Base-by-base conservation (phyloP, 805 yeast species). In the Geotrichum ghanense region DNA sequence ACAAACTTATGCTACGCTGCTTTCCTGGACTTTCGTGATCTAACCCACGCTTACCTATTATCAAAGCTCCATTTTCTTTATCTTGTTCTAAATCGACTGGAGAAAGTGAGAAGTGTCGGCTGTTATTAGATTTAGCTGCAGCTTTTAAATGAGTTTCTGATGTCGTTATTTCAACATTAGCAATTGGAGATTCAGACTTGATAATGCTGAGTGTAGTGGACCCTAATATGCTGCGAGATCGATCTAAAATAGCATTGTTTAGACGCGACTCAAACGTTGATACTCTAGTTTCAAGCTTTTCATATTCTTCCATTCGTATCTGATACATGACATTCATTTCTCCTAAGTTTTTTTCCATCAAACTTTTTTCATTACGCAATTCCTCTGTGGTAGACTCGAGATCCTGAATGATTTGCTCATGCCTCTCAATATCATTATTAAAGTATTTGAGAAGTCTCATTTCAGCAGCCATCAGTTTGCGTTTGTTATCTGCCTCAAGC, bases 161-260 rank as follows among this genome's bases (percentile, higher is more conserved):
- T 31, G 37, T 16, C 14, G 16, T n/a, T 4, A 31, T 6, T 19
- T 16, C 12, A n/a, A n/a, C 37, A 31, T 16, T 6, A 56, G 52
- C 21, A 55, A 42, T 4, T 12, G 27, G 7, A 24, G 7, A 7
- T 6, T 31, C 37, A 6, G 37, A 31, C 17, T 31, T 31, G 5
- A 31, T 5, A n/a, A 31, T 31, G 19, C 59, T 52, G 51, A 56
- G 44, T 16, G 60, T 50, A 3, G 58, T 49, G 4, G 60, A 54
- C 20, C 59, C 58, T 16, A 58, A 49, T 34, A 67, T 57, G 7
- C 60, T 50, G 43, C 57, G 54, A 17, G 66, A 54, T 43, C 61
- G 58, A 2, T 63, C 67, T 2, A 60, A 40, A 19, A 56, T 51
- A 25, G 64, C 25, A 5, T 57, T 51, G 22, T 54, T 46, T 27